Conservation (phyloP, 1,284 basidiomycete genomes). For the Moesziomyces sp. region DNA sequence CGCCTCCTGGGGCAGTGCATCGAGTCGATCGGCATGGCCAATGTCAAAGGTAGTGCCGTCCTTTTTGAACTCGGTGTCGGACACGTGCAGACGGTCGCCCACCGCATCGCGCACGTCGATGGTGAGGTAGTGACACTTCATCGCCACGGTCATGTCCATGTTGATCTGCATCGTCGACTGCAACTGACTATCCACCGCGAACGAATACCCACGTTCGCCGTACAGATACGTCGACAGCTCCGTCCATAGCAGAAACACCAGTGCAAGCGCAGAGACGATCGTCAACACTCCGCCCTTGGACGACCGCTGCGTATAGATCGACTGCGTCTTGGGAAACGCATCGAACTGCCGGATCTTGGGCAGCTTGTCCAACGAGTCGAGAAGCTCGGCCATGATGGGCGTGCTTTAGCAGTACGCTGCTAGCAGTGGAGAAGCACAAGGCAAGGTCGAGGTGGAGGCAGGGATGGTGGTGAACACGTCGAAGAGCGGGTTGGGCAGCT, state of each 20-base stretch:
- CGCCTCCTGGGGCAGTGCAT: constrained; percentile 66
- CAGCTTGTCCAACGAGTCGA: constrained; percentile 59
- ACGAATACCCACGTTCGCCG: constrained; percentile 76
- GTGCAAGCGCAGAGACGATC: constrained; percentile 78
- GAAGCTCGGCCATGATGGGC: constrained; percentile 48
- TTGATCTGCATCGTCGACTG: constrained; percentile 63
- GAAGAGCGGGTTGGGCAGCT: no score
- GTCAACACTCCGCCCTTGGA: constrained; percentile 89
- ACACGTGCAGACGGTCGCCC: constrained; percentile 88
- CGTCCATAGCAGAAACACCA: constrained; percentile 81
- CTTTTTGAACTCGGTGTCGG: constrained; percentile 78
- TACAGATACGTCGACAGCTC: constrained; percentile 90
- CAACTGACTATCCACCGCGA: constrained; percentile 54
- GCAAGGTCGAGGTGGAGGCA: no score
- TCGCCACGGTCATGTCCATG: constrained; percentile 64
- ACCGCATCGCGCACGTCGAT: constrained; percentile 91
- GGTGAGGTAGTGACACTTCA: constrained; percentile 72
- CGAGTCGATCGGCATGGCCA: constrained; percentile 80
- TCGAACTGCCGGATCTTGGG: constrained; percentile 66
- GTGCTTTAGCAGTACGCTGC: no score
- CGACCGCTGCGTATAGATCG: constrained; percentile 86
- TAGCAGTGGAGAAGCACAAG: neutral
- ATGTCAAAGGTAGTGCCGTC: constrained; percentile 82
- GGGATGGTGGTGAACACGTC: neutral
- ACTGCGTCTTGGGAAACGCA: constrained; percentile 72